Base-by-base conservation (phyloP, 805 yeast genomes). In the Yamadazyma endophytica region DNA sequence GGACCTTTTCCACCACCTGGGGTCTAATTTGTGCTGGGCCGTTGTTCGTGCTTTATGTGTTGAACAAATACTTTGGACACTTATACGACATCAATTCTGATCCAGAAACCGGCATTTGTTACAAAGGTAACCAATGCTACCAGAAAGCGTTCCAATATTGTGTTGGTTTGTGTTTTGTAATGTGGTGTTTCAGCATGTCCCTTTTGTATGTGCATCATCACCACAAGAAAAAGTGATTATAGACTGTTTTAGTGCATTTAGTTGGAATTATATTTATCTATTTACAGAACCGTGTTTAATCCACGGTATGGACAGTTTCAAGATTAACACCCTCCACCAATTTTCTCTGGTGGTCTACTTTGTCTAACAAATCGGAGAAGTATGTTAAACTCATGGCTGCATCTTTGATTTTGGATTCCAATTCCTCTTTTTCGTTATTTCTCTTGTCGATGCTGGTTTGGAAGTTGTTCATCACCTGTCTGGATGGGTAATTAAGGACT, bases 401-500 rank as follows among this genome's bases (percentile, higher is more conserved):
- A 32, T 71, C 70, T 29, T 68, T 66, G 27, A 80, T 68, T 17
- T 70, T 66, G 8, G 54, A 57, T 35, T 75, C 68, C 24, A 79
- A 58, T 37, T 71, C 73, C 31, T 73, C 75, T 50, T 82, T 78
- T 50, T 76, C 73, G 3, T 68, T 56, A 11, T 71, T 68, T 36
- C 78, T 71, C 44, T 72, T 69, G 40, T 84, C 92, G 23, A 86
- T 68, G 28, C 73, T 56, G 1, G 77, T 61, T 44, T 83, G 89
- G 58, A 83, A 75, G 27, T 75, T 74, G 26, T 75, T 72, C 44
- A 82, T 74, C 4, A 92, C 85, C 48, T 88, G 96, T 42, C 87
- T 77, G 0, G 85, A 72, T 5, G 97, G 97, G 48, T 70, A 79
- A 47, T 74, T 76, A 46, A 92, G 65, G 2, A 92, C 96, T 44